phyloP scores from a whole-genome alignment of 2,329 filamentous ascomycete genomes.

The Lecanicillium sp. region DNA sequence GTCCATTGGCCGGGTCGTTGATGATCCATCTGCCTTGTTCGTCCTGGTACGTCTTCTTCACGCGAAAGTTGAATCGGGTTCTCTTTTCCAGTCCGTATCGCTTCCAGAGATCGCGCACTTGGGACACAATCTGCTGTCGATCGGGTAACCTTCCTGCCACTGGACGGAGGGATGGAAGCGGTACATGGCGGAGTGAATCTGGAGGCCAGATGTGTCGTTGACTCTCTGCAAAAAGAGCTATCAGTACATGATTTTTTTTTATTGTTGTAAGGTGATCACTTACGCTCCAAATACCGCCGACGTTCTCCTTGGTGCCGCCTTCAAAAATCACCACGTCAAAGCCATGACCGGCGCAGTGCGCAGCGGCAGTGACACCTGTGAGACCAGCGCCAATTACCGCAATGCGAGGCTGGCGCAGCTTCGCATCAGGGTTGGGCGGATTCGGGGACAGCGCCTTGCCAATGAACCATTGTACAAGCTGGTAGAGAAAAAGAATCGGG shows the following conservation, averaged over 20 bases:
- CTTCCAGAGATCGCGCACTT: conserved; percentile 67
- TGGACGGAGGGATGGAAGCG: conserved; percentile 74
- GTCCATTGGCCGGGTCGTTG: conserved; percentile 62
- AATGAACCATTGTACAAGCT: conserved; percentile 57
- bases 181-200: conserved; percentile 84
- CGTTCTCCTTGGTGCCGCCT: conserved; percentile 52
- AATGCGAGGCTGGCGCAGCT: conserved; percentile 55
- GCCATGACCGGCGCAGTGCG: conserved; percentile 78
- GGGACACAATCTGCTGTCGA: conserved; percentile 64
- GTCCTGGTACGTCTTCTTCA: conserved; percentile 64
- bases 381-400: conserved; percentile 66
- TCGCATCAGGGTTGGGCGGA: conserved; percentile 52
- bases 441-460: conserved; percentile 60
- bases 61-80: conserved; percentile 64
- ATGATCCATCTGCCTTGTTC: conserved; percentile 66
- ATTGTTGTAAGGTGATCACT: conserved; percentile 18
- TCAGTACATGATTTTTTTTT: conserved; percentile 3
- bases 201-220: conserved; percentile 73
- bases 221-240: conserved; percentile 45
- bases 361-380: conserved; percentile 69
- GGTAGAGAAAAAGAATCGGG: conserved; percentile 55
- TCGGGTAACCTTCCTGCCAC: conserved; percentile 72
- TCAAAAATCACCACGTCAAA: conserved; percentile 80
- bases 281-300: conserved; percentile 79
- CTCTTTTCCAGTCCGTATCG: conserved; percentile 62